Evolutionary conservation across 1,139 yeast species (phyloP).

Genomic region (Suhomyces anneliseae): DNA sequence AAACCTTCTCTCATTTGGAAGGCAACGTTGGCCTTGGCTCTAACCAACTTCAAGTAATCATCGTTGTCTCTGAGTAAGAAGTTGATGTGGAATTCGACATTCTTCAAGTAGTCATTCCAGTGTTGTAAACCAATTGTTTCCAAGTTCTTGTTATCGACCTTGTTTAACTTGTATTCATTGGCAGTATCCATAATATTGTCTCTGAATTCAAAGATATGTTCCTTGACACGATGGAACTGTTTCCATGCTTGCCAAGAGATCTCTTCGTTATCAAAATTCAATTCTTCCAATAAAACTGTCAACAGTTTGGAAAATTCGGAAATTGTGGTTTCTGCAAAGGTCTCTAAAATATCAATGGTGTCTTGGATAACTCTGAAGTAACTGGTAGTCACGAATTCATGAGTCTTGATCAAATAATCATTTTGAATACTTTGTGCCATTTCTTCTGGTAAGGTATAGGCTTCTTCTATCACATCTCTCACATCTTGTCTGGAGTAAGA

Average conservation of each 20-base stretch:
- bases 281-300: constrained; percentile 29
- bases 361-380: constrained; percentile 51
- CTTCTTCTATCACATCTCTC: constrained; percentile 48
- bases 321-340: constrained; percentile 67
- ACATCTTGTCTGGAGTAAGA: constrained; percentile 56
- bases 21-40: constrained; percentile 81
- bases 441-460: constrained; percentile 37
- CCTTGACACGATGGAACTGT: constrained; percentile 59
- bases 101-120: constrained; percentile 53
- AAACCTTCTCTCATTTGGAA: constrained; percentile 68
- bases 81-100: constrained; percentile 60
- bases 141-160: constrained; percentile 14
- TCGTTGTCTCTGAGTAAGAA: constrained; percentile 68
- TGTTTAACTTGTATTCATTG: constrained; percentile 31
- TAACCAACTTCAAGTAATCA: constrained; percentile 64
- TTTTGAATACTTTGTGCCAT: constrained; percentile 33
- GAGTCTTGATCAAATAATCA: constrained; percentile 35
- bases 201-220: constrained; percentile 52
- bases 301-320: constrained; percentile 50
- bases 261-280: constrained; percentile 32
- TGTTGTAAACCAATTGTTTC: constrained; percentile 39
- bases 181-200: constrained; percentile 54
- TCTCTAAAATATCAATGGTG: constrained; percentile 65
- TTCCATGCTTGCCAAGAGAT: constrained; percentile 68
- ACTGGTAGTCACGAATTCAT: constrained; percentile 29